Conservation (phyloP, 257 asterid genomes). For the Solanum medicagineum region DNA sequence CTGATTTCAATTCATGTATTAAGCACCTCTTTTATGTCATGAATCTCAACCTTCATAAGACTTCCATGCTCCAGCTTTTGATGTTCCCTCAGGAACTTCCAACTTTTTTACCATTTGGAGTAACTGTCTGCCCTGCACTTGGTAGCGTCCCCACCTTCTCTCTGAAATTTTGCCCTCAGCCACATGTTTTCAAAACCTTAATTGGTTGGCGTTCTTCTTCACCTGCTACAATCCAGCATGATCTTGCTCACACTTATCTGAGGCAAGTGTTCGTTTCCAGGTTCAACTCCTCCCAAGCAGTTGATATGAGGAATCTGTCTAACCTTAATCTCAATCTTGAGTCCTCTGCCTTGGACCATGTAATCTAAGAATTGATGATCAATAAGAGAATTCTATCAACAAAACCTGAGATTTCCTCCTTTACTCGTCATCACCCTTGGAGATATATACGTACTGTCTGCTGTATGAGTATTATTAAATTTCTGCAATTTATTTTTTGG, state of each 20-base stretch:
- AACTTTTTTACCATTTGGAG: not conserved
- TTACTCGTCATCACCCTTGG: not conserved
- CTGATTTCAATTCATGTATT: not conserved
- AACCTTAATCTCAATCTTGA: not conserved
- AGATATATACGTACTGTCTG: not conserved
- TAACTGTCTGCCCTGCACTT: not conserved
- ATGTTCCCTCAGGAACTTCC: not conserved
- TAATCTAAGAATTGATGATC: not conserved
- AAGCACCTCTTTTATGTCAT: not conserved
- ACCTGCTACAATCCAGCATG: not conserved
- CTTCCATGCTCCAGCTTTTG: not conserved
- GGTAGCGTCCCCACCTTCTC: not conserved
- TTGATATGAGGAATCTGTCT: not conserved
- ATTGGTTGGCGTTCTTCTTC: not conserved
- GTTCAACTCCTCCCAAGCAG: not conserved
- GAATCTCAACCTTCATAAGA: not conserved
- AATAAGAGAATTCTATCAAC: not conserved
- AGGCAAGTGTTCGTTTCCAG: not conserved
- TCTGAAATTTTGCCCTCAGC: not conserved
- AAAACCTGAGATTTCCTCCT: not conserved
- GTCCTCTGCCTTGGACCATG: not conserved
- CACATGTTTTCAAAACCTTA: not conserved
- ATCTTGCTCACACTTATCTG: not conserved
- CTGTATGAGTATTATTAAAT: not conserved
- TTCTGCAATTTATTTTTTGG: not conserved